Evolutionary conservation across 1,284 basidiomycete genomes (phyloP).

Genomic region (Psilocybe mexicana): DNA sequence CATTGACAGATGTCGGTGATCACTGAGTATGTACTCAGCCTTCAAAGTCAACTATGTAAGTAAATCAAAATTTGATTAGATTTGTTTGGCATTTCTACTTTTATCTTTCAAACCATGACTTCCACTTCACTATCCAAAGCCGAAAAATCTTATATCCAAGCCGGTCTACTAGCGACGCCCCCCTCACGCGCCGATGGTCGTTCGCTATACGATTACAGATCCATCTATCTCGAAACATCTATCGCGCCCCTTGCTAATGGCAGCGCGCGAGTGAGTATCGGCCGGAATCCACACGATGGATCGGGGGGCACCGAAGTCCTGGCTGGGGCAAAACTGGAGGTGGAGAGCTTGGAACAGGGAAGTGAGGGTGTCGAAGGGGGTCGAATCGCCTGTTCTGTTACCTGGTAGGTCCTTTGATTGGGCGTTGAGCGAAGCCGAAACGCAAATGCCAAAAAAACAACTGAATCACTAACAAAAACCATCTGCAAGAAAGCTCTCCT

Average conservation of each 20-base stretch:
- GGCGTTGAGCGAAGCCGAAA: not conserved
- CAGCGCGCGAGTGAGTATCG: slow-evolving; percentile 70
- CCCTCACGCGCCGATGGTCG: slow-evolving; percentile 72
- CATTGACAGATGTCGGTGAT: no score
- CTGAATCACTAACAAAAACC: slow-evolving; percentile 10
- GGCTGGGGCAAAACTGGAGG: slow-evolving; percentile 74
- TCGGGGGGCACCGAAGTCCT: slow-evolving; percentile 69
- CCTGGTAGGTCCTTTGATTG: slow-evolving; percentile 59
- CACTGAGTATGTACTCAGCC: no score
- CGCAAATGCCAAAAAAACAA: not conserved
- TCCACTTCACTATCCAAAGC: slow-evolving; percentile 64
- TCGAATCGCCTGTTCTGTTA: slow-evolving; percentile 63
- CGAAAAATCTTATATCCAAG: slow-evolving; percentile 72
- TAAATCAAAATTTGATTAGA: not conserved
- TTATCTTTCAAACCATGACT: slow-evolving; percentile 4
- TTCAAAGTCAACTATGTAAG: no score
- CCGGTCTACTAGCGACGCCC: slow-evolving; percentile 54
- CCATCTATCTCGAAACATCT: slow-evolving; percentile 72
- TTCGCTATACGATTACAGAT: slow-evolving; percentile 58
- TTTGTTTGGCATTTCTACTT: not conserved
- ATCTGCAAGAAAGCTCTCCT: slow-evolving; percentile 61
- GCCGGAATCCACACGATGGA: slow-evolving; percentile 53
- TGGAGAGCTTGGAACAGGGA: slow-evolving; percentile 49
- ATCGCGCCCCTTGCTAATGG: slow-evolving; percentile 78
- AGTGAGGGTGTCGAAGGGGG: slow-evolving; percentile 56